Base-by-base conservation (phyloP, 2,329 filamentous ascomycete species). In the Lanzia echinophila region DNA sequence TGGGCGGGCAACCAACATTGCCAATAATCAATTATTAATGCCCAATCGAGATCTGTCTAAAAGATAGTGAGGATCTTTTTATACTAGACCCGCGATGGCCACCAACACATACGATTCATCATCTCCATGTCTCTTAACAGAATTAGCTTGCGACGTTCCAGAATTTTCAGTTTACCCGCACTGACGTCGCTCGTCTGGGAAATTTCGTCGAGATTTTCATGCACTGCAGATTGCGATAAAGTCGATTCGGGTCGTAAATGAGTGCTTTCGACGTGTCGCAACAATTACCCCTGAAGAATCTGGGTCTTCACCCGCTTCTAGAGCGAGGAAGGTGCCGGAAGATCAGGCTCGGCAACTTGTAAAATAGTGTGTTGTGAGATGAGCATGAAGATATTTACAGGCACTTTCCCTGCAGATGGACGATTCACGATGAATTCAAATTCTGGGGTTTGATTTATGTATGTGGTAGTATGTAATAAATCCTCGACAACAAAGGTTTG, bases 291-390 rank as follows among this genome's bases (percentile, higher is more conserved):
- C 20, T 51, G 49, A 51, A 33, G 41, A 13, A 42, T 24, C 13
- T 34, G n/a, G n/a, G n/a, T 19, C 34, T 41, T 33, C 22, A n/a
- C 4, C 3, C 20, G 36, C 28, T 6, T 7, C 28, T 33, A 24
- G 32, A 38, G n/a, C 33, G 44, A 53, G 50, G 50, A n/a, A 41
- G 47, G 44, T 53, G 50, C 50, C 47, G 50, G 50, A 15, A 22
- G 7, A 43, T 48, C 17, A 19, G 50, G 34, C 19, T 53, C 24
- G 34, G 19, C 22, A 33, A 33, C 41, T 41, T 34, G 41, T 53
- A 20, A 19, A 17, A 38, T 38, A 17, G 28, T 36, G 32, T 51
- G 49, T 11, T 43, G 39, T 15, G 10, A 19, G 12, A 38, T 46
- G 50, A 24, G 50, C 50, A 53, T 48, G 17, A 53, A 41, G 36